Base-by-base conservation (phyloP, 495 filamentous ascomycete species). In the Xylaria curta region DNA sequence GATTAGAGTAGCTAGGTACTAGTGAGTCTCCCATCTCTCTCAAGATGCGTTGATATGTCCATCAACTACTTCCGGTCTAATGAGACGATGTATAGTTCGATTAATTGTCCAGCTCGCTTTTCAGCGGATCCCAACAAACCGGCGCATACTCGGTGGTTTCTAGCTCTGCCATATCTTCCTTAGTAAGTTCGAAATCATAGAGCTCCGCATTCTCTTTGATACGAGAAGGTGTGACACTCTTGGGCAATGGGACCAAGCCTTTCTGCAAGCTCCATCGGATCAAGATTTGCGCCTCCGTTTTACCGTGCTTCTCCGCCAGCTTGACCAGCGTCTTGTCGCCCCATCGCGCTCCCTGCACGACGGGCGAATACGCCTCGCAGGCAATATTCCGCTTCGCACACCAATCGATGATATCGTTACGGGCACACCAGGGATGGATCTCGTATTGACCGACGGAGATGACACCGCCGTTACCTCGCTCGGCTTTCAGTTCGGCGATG, bases 221-320 rank as follows among this genome's bases (percentile, higher is more conserved):
- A 17, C 93, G 82, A 31, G 81, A 83, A 3, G 85, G 81, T 0
- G 88, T 93, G 0, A 90, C 91, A 47, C 90, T 93, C 83, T 95
- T 95, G 5, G 93, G 92, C 31, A 96, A 85, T 38, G 92, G 91
- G 21, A 94, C 84, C 59, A 89, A 88, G 0, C 89, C 91, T 82
- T 91, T 95, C 78, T 97, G 93, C 80, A 97, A 81, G 77, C 92
- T 94, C 94, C 95, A 98, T 62, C 93, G 85, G 12, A 98, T 64
- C 72, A 98, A 78, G 10, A 97, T 84, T 83, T 98, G 95, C 3
- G 92, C 91, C 61, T 89, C 84, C 9, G 87, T 90, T 85, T 92
- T 95, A 9, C 84, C 84, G 73, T 95, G 84, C 81, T 94, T 93
- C 81, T 89, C 83, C 0, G 87, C 86, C 70, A 97, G 74, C 31